Percentiles rank a stretch among this genome's conserved stretches.
Conservation (phyloP, 2,329 filamentous ascomycete genomes). For the Hortaea werneckii region DNA sequence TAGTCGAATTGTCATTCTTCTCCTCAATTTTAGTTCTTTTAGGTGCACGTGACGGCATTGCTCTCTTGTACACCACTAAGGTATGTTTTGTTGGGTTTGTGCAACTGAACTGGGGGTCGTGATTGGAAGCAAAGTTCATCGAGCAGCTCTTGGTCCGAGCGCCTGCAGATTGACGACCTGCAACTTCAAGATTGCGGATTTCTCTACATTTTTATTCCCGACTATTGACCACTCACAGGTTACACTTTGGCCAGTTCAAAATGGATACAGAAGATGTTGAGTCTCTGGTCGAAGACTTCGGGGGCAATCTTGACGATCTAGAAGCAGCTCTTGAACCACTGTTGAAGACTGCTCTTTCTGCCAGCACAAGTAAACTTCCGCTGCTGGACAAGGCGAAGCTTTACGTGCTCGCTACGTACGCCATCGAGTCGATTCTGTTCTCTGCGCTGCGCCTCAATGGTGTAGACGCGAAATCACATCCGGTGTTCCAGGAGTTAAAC, state of each 20-base stretch:
- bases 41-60: neutral
- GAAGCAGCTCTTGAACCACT: slow-evolving; percentile 67
- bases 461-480: slow-evolving; percentile 70
- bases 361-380: slow-evolving; percentile 66
- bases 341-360: slow-evolving; percentile 52
- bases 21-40: slow-evolving; percentile 3
- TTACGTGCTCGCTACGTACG: slow-evolving; percentile 76
- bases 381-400: slow-evolving; percentile 94
- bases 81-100: too few species aligned
- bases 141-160: neutral
- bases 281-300: slow-evolving; percentile 61
- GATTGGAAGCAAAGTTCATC: too few species aligned
- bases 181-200: too few species aligned
- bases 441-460: slow-evolving; percentile 71
- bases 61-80: too few species aligned
- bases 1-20: neutral
- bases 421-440: slow-evolving; percentile 83
- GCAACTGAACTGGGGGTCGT: too few species aligned
- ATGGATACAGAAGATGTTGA: slow-evolving; percentile 52
- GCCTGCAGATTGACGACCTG: neutral
- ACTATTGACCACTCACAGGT: too few species aligned
- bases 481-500: slow-evolving; percentile 74
- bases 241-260: too few species aligned
- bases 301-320: slow-evolving; percentile 63
- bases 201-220: too few species aligned